These are phyloP conservation scores for Picochlorum sp. DNA, from an alignment of 139 green algal genomes.

Conservation along the genomic window DNA sequence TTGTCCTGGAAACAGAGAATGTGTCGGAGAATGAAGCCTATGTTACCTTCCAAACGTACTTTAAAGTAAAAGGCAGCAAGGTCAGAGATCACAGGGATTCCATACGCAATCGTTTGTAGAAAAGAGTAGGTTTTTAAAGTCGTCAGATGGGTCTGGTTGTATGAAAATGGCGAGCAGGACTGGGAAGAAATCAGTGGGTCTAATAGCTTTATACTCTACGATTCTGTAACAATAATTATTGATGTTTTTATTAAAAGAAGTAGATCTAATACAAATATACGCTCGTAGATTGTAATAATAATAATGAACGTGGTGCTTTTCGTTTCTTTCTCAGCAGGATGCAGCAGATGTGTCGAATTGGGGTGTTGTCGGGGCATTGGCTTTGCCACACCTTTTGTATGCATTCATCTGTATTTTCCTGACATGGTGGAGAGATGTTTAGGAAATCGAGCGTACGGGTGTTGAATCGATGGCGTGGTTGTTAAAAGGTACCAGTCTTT, in stretches of 20 bases:
- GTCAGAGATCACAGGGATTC: slow-evolving; percentile 26
- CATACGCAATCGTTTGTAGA: slow-evolving; percentile 32
- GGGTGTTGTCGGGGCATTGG: slow-evolving; percentile 21
- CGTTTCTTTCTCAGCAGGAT: neutral
- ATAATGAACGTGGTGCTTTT: neutral
- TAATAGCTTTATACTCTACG: no score
- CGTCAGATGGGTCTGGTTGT: slow-evolving; percentile 18
- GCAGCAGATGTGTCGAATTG: slow-evolving; percentile 11
- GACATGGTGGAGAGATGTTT: slow-evolving; percentile 39
- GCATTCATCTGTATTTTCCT: slow-evolving; percentile 53
- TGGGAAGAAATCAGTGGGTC: slow-evolving; percentile 12
- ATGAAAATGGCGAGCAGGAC: slow-evolving; percentile 30
- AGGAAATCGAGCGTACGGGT: slow-evolving; percentile 27
- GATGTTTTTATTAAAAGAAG: no score
- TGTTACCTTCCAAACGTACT: slow-evolving; percentile 32
- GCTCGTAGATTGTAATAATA: neutral
- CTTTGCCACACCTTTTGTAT: slow-evolving; percentile 59
- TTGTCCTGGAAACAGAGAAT: slow-evolving; percentile 13
- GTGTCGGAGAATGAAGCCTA: slow-evolving; percentile 27
- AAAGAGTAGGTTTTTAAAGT: slow-evolving; percentile 22
- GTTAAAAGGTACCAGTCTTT: slow-evolving; percentile 39
- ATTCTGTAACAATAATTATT: no score
- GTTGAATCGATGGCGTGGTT: slow-evolving; percentile 34
- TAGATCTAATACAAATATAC: no score
- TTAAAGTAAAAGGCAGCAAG: slow-evolving; percentile 31